These are phyloP conservation scores for Boletus tomentosulus DNA, from an alignment of 768 basidiomycete species.

Conservation along the genomic window DNA sequence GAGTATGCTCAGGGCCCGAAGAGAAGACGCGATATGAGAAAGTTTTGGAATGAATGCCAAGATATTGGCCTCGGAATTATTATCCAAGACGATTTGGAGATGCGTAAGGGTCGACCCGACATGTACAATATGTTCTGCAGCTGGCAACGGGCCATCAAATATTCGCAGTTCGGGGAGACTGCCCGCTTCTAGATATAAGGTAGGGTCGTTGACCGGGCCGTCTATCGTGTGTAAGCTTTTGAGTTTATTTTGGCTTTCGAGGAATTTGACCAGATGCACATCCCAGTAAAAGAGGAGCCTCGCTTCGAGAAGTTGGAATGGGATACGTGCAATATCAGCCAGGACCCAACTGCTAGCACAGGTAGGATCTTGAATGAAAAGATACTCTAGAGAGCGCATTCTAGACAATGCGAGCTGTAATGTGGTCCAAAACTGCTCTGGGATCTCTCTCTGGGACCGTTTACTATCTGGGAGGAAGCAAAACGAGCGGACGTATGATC, in stretches of 20 bases:
- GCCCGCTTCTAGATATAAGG: slow-evolving; percentile 25
- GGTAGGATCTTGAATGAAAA: slow-evolving; percentile 40
- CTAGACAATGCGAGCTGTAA: slow-evolving; percentile 40
- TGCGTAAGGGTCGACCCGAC: slow-evolving; percentile 38
- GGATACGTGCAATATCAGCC: slow-evolving; percentile 33
- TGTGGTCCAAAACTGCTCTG: slow-evolving; percentile 40
- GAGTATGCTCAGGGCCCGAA: slow-evolving; percentile 36
- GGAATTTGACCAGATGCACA: slow-evolving; percentile 41
- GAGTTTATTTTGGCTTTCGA: slow-evolving; percentile 44
- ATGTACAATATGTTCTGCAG: slow-evolving; percentile 38
- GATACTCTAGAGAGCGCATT: slow-evolving; percentile 42
- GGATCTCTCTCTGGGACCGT: slow-evolving; percentile 18
- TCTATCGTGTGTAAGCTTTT: slow-evolving; percentile 33
- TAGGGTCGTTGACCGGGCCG: slow-evolving; percentile 21
- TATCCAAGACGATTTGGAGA: slow-evolving; percentile 42
- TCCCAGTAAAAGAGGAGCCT: slow-evolving; percentile 51
- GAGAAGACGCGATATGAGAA: slow-evolving; percentile 22
- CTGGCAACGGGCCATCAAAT: slow-evolving; percentile 44
- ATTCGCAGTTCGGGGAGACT: slow-evolving; percentile 39
- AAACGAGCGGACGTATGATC: slow-evolving; percentile 40
- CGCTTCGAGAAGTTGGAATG: slow-evolving; percentile 48
- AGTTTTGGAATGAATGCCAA: slow-evolving; percentile 33
- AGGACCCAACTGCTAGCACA: slow-evolving; percentile 44
- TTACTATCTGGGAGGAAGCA: slow-evolving; percentile 36
- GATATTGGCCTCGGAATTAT: slow-evolving; percentile 30